Evolutionary conservation across 306 rosid species (phyloP).

Genomic region (Luffa acutangula): DNA sequence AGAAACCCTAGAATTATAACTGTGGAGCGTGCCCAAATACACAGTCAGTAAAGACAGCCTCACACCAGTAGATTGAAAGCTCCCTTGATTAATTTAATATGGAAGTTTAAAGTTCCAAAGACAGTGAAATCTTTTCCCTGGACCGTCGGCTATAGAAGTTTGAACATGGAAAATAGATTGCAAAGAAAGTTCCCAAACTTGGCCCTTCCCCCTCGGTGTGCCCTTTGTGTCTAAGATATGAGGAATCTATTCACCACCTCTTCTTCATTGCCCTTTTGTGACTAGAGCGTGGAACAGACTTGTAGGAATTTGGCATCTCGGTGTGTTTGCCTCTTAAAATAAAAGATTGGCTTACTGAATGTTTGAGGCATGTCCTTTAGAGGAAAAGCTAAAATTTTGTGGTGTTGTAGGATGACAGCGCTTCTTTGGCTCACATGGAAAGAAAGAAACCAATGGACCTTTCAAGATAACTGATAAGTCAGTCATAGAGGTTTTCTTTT

Average conservation of each 20-base stretch:
- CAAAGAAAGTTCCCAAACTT: background rate
- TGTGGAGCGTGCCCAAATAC: background rate
- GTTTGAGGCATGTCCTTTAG: background rate
- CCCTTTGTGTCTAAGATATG: too few species aligned
- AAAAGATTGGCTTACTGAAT: background rate
- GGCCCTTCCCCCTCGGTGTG: background rate
- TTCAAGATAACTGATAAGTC: background rate
- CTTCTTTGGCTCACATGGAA: too few species aligned
- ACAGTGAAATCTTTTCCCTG: background rate
- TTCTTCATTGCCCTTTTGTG: too few species aligned
- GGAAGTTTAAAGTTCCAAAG: background rate
- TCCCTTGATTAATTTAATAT: background rate
- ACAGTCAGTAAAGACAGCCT: background rate
- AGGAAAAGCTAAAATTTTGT: background rate
- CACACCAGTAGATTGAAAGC: background rate
- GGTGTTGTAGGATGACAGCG: background rate
- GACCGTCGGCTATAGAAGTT: background rate
- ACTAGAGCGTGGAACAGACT: too few species aligned
- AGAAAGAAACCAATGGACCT: background rate
- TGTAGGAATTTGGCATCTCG: too few species aligned
- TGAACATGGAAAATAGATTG: background rate
- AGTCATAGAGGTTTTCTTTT: background rate
- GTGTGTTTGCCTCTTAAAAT: too few species aligned
- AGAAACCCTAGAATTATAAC: background rate
- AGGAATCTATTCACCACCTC: too few species aligned